Conservation (phyloP, 2,329 filamentous ascomycete genomes). For the Samsoniella hepiali region DNA sequence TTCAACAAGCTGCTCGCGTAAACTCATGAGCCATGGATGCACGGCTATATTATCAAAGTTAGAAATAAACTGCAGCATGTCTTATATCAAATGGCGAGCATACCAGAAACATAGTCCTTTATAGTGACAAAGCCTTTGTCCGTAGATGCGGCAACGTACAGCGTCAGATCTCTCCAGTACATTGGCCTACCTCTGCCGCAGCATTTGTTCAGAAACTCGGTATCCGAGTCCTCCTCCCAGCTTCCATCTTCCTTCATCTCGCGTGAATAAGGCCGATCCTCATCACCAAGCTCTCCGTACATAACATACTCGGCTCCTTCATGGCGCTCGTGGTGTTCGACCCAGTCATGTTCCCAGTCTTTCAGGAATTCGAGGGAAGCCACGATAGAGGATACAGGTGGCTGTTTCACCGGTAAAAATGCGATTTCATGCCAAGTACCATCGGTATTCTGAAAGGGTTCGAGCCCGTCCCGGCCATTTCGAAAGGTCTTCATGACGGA, state of each 20-base stretch:
- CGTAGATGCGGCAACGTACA: constrained; percentile 25
- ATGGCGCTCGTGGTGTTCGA: constrained; percentile 24
- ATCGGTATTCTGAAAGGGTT: neutral
- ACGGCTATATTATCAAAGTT: neutral
- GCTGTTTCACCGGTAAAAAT: constrained; percentile 26
- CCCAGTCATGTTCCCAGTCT: constrained; percentile 26
- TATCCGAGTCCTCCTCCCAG: constrained; percentile 26
- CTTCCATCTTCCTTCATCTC: constrained; percentile 24
- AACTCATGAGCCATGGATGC: neutral
- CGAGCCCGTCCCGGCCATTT: neutral
- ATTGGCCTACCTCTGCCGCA: constrained; percentile 26
- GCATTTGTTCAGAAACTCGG: constrained; percentile 26
- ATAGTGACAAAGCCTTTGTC: constrained; percentile 27
- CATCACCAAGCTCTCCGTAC: constrained; percentile 24
- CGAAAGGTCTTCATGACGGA: neutral
- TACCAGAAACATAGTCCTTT: constrained; percentile 24
- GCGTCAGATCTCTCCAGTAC: constrained; percentile 21
- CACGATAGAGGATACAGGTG: constrained; percentile 28
- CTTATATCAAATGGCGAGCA: neutral
- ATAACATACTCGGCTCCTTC: constrained; percentile 21
- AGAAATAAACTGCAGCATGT: neutral
- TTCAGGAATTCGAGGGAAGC: constrained; percentile 23
- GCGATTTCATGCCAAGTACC: constrained; percentile 28
- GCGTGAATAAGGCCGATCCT: constrained; percentile 21
- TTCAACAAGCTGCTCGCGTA: neutral